Conservation (phyloP, 441 rosid species). For the Syzygium syzygioides region DNA sequence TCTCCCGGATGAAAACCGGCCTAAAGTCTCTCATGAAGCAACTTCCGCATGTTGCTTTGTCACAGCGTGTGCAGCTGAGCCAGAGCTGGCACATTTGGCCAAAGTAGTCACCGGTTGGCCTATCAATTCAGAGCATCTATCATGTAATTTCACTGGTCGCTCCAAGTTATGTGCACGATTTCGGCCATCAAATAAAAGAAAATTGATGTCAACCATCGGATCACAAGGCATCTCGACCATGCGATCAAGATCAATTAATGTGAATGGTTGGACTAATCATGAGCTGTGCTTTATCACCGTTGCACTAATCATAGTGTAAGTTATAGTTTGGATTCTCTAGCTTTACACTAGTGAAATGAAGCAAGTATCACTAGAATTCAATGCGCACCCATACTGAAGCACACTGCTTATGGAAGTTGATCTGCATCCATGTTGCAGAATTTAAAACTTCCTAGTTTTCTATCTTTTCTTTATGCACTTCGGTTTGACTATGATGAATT, state of each 20-base stretch:
- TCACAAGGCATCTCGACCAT: not conserved
- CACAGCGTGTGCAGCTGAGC: accelerated
- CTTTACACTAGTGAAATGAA: not conserved
- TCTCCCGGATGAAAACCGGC: not conserved
- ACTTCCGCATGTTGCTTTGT: not conserved
- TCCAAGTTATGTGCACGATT: not conserved
- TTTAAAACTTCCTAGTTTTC: too few species aligned
- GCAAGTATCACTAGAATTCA: not conserved
- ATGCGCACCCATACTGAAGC: too few species aligned
- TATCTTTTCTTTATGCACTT: too few species aligned
- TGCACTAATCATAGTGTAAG: not conserved
- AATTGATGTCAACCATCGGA: not conserved
- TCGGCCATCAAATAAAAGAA: not conserved
- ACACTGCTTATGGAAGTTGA: too few species aligned
- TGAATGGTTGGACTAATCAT: not conserved
- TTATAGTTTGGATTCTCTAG: not conserved
- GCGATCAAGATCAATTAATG: not conserved
- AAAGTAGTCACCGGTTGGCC: not conserved
- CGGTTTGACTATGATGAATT: too few species aligned
- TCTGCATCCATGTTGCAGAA: too few species aligned
- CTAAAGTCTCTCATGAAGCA: accelerated
- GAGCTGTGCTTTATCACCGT: not conserved
- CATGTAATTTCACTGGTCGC: not conserved
- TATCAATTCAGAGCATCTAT: too few species aligned
- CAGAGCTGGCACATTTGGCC: accelerated